A percentile compares a stretch with the other conserved stretches of the same genome.
Conservation (phyloP, 371 early-diverging fungal species). For the Actinomortierella ambigua region DNA sequence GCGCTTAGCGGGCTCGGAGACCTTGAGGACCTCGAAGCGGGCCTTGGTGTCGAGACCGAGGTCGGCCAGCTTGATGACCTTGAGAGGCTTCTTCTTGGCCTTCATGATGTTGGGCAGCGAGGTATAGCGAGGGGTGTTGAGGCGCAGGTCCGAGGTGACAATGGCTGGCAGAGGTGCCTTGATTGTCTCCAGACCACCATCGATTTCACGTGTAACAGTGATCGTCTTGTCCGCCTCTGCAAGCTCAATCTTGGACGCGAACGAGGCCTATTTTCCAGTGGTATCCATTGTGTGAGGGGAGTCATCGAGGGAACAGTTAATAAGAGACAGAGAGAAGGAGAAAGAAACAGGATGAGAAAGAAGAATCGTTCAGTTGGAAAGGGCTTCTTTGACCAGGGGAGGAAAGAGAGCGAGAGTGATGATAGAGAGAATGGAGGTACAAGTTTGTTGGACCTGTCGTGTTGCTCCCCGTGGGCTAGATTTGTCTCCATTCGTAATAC, state of each 20-base stretch:
- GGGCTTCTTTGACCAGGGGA: no score
- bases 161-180: conserved; percentile 86
- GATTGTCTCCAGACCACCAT: conserved; percentile 97
- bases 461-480: no score
- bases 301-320: no score
- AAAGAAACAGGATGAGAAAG: neutral
- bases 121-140: conserved; percentile 97
- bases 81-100: conserved; percentile 98
- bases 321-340: conserved; percentile 4
- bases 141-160: conserved; percentile 94
- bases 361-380: conserved; percentile 3
- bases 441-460: no score
- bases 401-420: no score
- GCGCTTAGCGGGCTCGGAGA: conserved; percentile 94
- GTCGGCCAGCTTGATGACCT: conserved; percentile 78
- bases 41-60: conserved; percentile 87
- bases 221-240: conserved; percentile 62
- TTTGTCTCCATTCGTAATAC: no score
- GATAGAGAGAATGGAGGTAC: no score
- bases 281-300: neutral
- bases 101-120: conserved; percentile 97
- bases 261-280: conserved; percentile 84
- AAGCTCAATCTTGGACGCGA: conserved; percentile 95
- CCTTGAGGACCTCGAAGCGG: conserved; percentile 84
- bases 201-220: conserved; percentile 93